Evolutionary conservation across 192 early-diverging fungal species (phyloP), one percentile per base, ranked within the genome.

Genomic region (Backusella mclennaniae): DNA sequence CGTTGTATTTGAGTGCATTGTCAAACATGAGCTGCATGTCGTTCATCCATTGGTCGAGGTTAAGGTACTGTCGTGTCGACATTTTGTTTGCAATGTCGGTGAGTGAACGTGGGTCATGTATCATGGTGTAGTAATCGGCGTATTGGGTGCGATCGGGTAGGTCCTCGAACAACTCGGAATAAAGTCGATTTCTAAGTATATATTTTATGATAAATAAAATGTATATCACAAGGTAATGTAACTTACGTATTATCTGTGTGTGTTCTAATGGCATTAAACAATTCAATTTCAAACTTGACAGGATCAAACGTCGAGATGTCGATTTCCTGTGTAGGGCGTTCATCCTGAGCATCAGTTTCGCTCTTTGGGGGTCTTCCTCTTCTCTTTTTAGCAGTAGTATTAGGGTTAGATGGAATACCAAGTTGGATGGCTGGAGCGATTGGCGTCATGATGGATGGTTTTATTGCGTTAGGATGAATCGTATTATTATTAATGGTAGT

Each of bases 1-100:
- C 92, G 78, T 98, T 98, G 82, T 95, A 99, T 33, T 88, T 90
- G 77, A 91, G 96, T 19, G 96, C 96, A 77, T 99, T 99, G 68
- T 93, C 87, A 79, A 97, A 96, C 83, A 98, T 89, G 70, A 90
- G 82, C 36, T 87, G 80, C 76, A 97, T 88, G 79, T 99, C 98
- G 23, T 80, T 80, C 83, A 89, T 87, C 76, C 97, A 95, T 23
- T 88, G 86, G 8, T 90, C 84, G 52, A 96, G 78, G n/a, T 86
- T 87, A 66, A 80, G 77, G 78, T 97, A 97, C 53, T 86, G 87
- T 53, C 83, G 75, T 23, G 67, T 75, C 9, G 87, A 81, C 38
- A 96, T 91, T 70, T 90, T 88, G 26, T 84, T 86, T 75, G 91
- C 82, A 35, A 95, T 92, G 39, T 84, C 78, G 46, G 88, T 83